Base-by-base conservation (phyloP, 73 alveolate genomes). In the Paramecium sonneborni region DNA sequence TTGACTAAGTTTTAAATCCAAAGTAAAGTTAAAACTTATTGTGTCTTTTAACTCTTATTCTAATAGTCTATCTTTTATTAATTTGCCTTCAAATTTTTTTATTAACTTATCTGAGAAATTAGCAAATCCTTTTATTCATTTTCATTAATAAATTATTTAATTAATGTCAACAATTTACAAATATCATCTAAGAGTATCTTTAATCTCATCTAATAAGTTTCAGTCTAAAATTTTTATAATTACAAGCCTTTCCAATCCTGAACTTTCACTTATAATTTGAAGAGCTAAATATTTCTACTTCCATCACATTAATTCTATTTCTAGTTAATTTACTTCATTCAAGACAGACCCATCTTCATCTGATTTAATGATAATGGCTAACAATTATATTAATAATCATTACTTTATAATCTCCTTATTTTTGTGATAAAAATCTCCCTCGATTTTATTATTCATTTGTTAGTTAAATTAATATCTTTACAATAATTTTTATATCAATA, bases 11-110 rank as follows among this genome's bases (percentile, higher is more conserved):
- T 72, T 35, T 1, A 62, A 32, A 72, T 72, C 86, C 57, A 72
- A 72, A 38, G 86, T 72, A 35, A 72, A 34, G n/a, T 35, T 72
- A 34, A 28, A 72, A 34, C 58, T 62, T 1, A 28, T 15, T 38
- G 86, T 62, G 11, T 72, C 86, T 37, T 72, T 72, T 34, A 72
- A 37, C 15, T 72, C 86, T 14, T 30, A 20, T 35, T 38, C 57
- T 72, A 72, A 72, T 32, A 72, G 30, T 72, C 57, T 35, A 34
- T 72, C 86, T 72, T 72, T 72, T 4, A 72, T 72, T 28, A 72
- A 32, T 72, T 72, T 72, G 5, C 58, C 86, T 72, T 72, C 86
- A 5, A 72, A 37, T 28, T 72, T 62, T 8, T 72, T 72, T 15
- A 72, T 38, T 35, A 15, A 35, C 7, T 72, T 34, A 21, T 26